These are phyloP conservation scores for Colletotrichum nymphaeae DNA, from an alignment of 2,329 filamentous ascomycete genomes.

Conservation along the genomic window DNA sequence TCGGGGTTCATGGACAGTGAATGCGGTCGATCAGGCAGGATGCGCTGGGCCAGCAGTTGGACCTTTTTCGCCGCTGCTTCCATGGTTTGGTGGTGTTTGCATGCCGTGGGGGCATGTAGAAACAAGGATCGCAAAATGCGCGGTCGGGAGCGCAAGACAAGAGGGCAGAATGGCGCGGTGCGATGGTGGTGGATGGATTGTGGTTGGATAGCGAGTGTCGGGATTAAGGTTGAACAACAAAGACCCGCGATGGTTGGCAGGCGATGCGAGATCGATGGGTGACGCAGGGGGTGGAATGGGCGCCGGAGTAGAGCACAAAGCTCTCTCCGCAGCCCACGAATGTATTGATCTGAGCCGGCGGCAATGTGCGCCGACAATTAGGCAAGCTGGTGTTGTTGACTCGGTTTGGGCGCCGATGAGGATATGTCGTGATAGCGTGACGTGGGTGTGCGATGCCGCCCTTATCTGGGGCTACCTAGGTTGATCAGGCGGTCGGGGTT, in stretches of 20 bases:
- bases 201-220: conserved; percentile 24
- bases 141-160: conserved; percentile 14
- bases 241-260: conserved; percentile 29
- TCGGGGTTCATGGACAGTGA: conserved; percentile 62
- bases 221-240: conserved; percentile 28
- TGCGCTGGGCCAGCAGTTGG: conserved; percentile 62
- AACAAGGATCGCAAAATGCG: conserved; percentile 19
- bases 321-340: conserved; percentile 40
- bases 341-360: conserved; percentile 17
- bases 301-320: conserved; percentile 41
- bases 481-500: conserved; percentile 1
- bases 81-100: conserved; percentile 58
- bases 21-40: conserved; percentile 64
- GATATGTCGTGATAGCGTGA: conserved; percentile 34
- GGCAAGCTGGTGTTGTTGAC: not conserved
- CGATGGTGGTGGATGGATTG: conserved; percentile 15
- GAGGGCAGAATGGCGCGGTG: not conserved
- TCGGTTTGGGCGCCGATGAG: not conserved
- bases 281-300: conserved; percentile 29
- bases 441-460: conserved; percentile 22
- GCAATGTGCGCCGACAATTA: conserved; percentile 28
- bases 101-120: conserved; percentile 36
- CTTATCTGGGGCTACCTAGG: conserved; percentile 6
- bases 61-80: conserved; percentile 69
- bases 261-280: conserved; percentile 21